Evolutionary conservation across 179 eudicot species (phyloP).

Genomic region (Beta lomatogona): DNA sequence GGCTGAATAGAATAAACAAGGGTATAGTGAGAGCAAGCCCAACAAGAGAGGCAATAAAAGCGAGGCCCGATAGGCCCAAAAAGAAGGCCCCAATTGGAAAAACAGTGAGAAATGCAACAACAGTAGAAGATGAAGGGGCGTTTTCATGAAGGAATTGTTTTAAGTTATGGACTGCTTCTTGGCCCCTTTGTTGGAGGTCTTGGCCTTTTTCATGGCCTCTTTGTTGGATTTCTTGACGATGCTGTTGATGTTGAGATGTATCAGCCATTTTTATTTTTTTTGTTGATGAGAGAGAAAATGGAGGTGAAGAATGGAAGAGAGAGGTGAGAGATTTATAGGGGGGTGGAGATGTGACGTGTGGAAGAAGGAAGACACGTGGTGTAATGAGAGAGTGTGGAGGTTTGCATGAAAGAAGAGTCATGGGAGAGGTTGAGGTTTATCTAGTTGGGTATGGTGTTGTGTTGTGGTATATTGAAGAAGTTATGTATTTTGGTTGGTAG

Average conservation of each 20-base stretch:
- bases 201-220: background rate
- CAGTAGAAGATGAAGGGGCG: conserved; percentile 39
- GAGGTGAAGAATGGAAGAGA: background rate
- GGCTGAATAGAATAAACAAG: conserved; percentile 56
- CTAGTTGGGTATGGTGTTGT: background rate
- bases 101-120: conserved; percentile 44
- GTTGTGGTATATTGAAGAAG: no score
- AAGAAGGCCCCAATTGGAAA: conserved; percentile 53
- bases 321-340: background rate
- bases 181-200: conserved; percentile 18
- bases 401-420: background rate
- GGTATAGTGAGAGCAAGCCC: conserved; percentile 47
- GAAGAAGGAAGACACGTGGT: background rate
- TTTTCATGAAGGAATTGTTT: conserved; percentile 22
- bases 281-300: background rate
- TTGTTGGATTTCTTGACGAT: background rate
- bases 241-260: background rate
- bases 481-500: no score
- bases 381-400: background rate
- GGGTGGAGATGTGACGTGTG: background rate
- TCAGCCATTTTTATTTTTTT: background rate
- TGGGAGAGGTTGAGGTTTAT: background rate
- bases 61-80: conserved; percentile 46
- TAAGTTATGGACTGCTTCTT: conserved; percentile 8
- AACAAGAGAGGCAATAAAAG: conserved; percentile 46